These are phyloP conservation scores for Globisporangium cystogenes DNA, from an alignment of 352 stramenopile species.

Conservation along the genomic window DNA sequence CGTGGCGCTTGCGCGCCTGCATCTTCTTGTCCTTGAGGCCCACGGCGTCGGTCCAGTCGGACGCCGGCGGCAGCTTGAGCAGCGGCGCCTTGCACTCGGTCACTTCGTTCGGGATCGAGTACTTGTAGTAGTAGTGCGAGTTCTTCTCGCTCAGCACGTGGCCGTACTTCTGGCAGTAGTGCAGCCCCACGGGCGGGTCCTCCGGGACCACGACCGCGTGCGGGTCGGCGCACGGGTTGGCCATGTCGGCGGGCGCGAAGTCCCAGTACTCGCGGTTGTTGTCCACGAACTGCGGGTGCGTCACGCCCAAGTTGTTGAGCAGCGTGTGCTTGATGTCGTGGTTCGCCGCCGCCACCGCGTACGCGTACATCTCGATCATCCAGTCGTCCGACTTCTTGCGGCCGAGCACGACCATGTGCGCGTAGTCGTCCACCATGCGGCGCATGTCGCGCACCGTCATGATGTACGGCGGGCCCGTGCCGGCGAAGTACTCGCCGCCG, in stretches of 20 bases:
- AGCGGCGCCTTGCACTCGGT: constrained; percentile 36
- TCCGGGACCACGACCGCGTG: constrained; percentile 9
- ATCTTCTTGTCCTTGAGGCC: constrained; percentile 10
- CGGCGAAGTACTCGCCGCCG: constrained; percentile 18
- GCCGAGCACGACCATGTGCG: constrained; percentile 12
- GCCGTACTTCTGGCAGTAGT: constrained; percentile 39
- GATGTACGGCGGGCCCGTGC: constrained; percentile 26
- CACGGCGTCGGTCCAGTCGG: constrained; percentile 23
- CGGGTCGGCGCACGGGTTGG: constrained; percentile 18
- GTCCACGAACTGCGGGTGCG: constrained; percentile 13
- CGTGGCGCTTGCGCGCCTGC: constrained; percentile 18
- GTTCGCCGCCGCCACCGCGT: constrained; percentile 18
- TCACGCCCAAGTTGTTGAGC: constrained; percentile 17
- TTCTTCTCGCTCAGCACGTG: constrained; percentile 32
- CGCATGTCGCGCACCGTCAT: constrained; percentile 25
- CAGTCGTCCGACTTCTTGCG: constrained; percentile 17
- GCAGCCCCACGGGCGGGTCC: constrained; percentile 17
- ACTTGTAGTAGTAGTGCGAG: constrained; percentile 54
- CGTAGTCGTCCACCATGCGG: constrained; percentile 23
- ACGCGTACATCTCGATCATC: constrained; percentile 32
- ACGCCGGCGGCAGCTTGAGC: constrained; percentile 32
- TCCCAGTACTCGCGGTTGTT: constrained; percentile 15
- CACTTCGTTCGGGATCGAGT: constrained; percentile 38
- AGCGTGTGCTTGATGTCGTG: constrained; percentile 28
- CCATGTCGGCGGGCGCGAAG: constrained; percentile 10